Base-by-base conservation (phyloP, 2,329 filamentous ascomycete species). In the Pseudocercospora pini-densiflorae region DNA sequence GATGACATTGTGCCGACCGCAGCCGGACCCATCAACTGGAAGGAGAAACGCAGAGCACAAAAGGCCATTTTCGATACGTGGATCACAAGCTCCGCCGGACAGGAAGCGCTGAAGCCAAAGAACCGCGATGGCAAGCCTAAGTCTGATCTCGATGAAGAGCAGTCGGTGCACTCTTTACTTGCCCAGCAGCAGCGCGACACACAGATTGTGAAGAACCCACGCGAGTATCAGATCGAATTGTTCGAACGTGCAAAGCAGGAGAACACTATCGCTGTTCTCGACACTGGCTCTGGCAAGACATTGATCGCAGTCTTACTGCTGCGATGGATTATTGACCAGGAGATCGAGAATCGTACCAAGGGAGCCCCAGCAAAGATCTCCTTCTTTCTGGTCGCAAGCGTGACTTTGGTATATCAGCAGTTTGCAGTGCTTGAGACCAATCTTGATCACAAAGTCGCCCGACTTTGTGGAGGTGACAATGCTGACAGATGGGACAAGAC, bases 271-370 rank as follows among this genome's bases (percentile, higher is more conserved):
- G 94, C 95, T 0, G 95, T 99, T 0, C 85, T 98, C 0, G 93
- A 96, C 74, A 97, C 94, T n/a, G 93, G 95, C 12, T 93, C 93
- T 3, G 95, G 95, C 2, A 99, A 99, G 80, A 99, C 95, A 0
- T 83, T 97, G n/a, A 97, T 99, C 72, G 94, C 95, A 0, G 93
- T 92, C 0, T 85, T 98, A 2, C 84, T 99, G 5, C 85, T 98
- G 24, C 88, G 89, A 45, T 87, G 96, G 77, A 85, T 88, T 9
- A 85, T 98, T 31, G 88, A 93, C 45, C 83, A 90, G 66, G 95
- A 99, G 77, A 80, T 97, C 1, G 89, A 92, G 68, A 81, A 88
- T 69, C 87, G 93, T 45, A 85, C 83, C 0, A 73, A 80, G 1
- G 90, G 90, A 1, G 83, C 84, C n/a, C 74, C 82, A 0, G 86